Conservation (phyloP, 2,329 filamentous ascomycete species). For the Emericellopsis cladophorae region DNA sequence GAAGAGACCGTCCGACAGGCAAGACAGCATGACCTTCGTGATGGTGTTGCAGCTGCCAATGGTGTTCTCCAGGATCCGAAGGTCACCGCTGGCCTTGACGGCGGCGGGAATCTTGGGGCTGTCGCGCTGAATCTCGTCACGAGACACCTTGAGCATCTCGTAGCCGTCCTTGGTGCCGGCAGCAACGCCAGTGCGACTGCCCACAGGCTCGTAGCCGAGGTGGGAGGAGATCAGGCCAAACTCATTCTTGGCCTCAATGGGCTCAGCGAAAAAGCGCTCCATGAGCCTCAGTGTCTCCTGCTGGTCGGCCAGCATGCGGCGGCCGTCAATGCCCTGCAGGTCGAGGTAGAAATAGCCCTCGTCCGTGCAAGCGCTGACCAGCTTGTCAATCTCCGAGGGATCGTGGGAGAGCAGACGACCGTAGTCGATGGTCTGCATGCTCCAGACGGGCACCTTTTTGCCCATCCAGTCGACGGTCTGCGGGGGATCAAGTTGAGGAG, state of each 20-base stretch:
- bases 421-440: conserved; percentile 40
- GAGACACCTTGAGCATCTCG: conserved; percentile 39
- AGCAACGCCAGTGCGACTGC: conserved; percentile 32
- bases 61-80: conserved; percentile 33
- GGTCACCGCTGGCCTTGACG: conserved; percentile 34
- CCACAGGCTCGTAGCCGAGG: conserved; percentile 37
- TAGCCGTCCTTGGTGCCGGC: conserved; percentile 36
- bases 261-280: conserved; percentile 40
- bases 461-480: conserved; percentile 35
- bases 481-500: conserved; percentile 22
- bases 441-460: conserved; percentile 33
- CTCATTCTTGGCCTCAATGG: conserved; percentile 42
- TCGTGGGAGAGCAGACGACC: conserved; percentile 38
- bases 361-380: conserved; percentile 33
- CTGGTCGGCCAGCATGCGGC: conserved; percentile 37
- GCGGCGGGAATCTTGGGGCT: conserved; percentile 30
- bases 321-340: conserved; percentile 37
- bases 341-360: conserved; percentile 46
- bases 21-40: conserved; percentile 36
- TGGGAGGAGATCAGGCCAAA: conserved; percentile 40
- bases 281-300: conserved; percentile 39
- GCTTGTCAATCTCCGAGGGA: conserved; percentile 36
- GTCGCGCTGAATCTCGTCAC: conserved; percentile 34
- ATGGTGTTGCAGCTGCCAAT: conserved; percentile 36
- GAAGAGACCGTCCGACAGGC: conserved; percentile 32